Conservation (phyloP, 176 grass and related monocot species). For the Ensete ventricosum region DNA sequence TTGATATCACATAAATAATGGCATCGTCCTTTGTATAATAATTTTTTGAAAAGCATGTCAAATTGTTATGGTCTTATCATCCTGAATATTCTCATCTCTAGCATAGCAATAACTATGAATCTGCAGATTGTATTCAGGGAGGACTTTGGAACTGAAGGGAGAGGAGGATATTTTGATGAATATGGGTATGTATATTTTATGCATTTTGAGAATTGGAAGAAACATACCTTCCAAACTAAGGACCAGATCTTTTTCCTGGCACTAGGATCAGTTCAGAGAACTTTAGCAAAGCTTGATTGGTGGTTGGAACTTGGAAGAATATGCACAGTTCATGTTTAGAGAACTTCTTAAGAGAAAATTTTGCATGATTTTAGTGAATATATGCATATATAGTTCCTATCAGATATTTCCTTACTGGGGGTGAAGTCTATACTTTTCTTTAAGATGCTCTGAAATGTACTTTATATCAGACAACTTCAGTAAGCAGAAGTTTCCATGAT, state of each 20-base stretch:
- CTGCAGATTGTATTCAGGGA: slow-evolving; percentile 95
- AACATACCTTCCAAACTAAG: neutral
- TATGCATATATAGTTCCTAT: neutral
- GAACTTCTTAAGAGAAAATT: neutral
- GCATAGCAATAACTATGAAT: neutral
- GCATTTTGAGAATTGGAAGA: neutral
- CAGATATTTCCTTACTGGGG: neutral
- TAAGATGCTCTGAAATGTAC: neutral
- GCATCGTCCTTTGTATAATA: too few species aligned
- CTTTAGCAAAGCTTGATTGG: too few species aligned
- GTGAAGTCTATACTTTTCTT: neutral
- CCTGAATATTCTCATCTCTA: neutral
- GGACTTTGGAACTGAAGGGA: slow-evolving; percentile 24
- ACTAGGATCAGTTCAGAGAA: neutral
- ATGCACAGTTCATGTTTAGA: too few species aligned
- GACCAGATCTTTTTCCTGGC: neutral
- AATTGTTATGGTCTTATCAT: too few species aligned
- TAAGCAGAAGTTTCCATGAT: too few species aligned
- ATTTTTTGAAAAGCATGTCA: too few species aligned
- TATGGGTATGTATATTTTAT: slow-evolving; percentile 58
- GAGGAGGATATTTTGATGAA: slow-evolving; percentile 38
- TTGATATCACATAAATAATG: too few species aligned
- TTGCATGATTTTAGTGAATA: neutral
- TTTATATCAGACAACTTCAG: neutral
- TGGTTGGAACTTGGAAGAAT: too few species aligned